Conservation (phyloP, 2,329 filamentous ascomycete species). For the Trichothecium sympodiale region DNA sequence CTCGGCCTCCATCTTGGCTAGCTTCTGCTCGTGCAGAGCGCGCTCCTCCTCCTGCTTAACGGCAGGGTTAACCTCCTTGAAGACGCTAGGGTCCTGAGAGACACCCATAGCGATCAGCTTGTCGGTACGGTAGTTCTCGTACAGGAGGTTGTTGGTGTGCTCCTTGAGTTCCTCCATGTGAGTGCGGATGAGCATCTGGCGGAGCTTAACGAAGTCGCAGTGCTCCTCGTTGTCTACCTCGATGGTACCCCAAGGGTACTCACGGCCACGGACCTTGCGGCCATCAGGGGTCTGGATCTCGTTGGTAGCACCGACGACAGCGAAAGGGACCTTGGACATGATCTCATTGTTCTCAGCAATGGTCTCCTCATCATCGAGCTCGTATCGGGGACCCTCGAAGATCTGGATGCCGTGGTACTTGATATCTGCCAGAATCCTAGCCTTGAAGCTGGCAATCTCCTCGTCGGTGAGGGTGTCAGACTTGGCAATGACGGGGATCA, state of each 20-base stretch:
- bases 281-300: conserved; percentile 88
- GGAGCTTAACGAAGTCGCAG: conserved; percentile 98
- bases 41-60: conserved; percentile 99
- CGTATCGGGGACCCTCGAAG: conserved; percentile 96
- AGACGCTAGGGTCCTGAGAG: conserved; percentile 94
- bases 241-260: conserved; percentile 96
- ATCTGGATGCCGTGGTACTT: conserved; percentile 96
- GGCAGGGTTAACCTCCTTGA: conserved; percentile 99
- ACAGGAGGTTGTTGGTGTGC: conserved; percentile 97
- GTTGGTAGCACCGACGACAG: conserved; percentile 91
- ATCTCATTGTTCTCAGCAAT: conserved; percentile 99
- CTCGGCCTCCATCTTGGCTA: conserved; percentile 99
- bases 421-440: conserved; percentile 95
- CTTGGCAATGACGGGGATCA: conserved; percentile 98
- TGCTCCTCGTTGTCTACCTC: conserved; percentile 99
- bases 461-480: conserved; percentile 96
- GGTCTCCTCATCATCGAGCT: conserved; percentile 98
- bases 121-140: conserved; percentile 99
- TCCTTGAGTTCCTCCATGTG: conserved; percentile 99
- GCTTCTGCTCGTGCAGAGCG: conserved; percentile 96
- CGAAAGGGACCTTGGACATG: conserved; percentile 99
- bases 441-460: conserved; percentile 89
- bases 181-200: conserved; percentile 98
- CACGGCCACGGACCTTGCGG: conserved; percentile 88
- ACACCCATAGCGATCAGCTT: conserved; percentile 99